Evolutionary conservation across 306 rosid species (phyloP), one percentile per base, ranked within the genome.

Genomic region (Glycine soja): DNA sequence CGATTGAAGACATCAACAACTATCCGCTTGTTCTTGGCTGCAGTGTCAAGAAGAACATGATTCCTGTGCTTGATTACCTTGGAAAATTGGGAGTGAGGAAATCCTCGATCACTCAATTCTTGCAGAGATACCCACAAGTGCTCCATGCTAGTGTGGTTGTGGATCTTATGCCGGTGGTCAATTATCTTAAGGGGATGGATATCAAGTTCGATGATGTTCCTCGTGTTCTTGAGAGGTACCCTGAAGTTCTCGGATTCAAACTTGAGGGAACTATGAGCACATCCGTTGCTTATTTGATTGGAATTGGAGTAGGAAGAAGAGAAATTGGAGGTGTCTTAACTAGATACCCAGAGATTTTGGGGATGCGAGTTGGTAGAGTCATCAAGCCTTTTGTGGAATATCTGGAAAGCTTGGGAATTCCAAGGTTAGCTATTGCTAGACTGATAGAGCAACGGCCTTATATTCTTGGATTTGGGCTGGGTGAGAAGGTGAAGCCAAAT

Each of bases 201-300:
- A 93, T 93, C 79, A 91, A 88, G 84, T 85, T 88, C 7, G 73
- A 16, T 63, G 99, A 95, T 65, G 67, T 95, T 80, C 94, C 97
- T 14, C 92, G 82, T 12, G 96, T 95, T 79, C 99, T 95, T 38
- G 99, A 95, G 88, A 90, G 83, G 57, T 95, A 93, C 81, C 99
- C 98, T 3, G 98, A 95, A 85, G 83, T 95, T 74, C 48, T 93
- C 40, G 99, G 99, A 38, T 93, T 92, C 85, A 96, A 93, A 89
- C 97, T 96, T 42, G 99, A 96, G 87, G 99, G 99, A 80, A 96
- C 99, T 63, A 93, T 96, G 98, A 96, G 99, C 80, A 96, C 99
- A 3, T 96, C 97, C 0, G 97, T 96, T 72, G 98, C 99, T 10
- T 96, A 90, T 87, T 80, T 96, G 88, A 89, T 93, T 71, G 98